Conservation (phyloP, 352 stramenopile genomes). For the Phytophthora cajani region DNA sequence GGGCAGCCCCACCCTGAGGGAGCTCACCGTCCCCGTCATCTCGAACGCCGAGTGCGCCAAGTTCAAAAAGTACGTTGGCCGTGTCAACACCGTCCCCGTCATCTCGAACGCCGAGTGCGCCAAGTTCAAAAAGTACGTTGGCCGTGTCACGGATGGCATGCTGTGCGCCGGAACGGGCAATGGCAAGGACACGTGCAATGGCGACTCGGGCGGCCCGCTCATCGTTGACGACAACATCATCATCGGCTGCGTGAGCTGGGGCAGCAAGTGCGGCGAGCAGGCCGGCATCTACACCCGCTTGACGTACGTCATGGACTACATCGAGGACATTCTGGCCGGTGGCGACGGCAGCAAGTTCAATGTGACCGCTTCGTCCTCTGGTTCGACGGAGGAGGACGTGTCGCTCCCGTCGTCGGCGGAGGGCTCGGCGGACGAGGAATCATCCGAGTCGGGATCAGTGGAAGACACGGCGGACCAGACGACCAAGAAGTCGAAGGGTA, state of each 20-base stretch:
- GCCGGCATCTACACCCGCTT: conserved; percentile 65
- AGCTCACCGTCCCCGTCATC: conserved; percentile 63
- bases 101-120: conserved; percentile 67
- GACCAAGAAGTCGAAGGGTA: background rate
- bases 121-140: conserved; percentile 51
- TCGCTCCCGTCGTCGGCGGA: conserved; percentile 6
- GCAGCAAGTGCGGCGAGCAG: conserved; percentile 59
- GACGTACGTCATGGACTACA: conserved; percentile 63
- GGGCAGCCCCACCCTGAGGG: conserved; percentile 39
- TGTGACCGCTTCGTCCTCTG: conserved; percentile 10
- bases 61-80: conserved; percentile 49
- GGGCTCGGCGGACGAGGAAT: background rate
- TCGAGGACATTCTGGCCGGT: conserved; percentile 60
- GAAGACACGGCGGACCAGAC: background rate
- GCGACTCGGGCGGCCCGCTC: conserved; percentile 72
- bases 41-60: conserved; percentile 64
- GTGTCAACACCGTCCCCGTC: conserved; percentile 56
- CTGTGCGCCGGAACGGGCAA: conserved; percentile 56
- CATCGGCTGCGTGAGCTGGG: conserved; percentile 74
- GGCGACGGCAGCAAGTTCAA: conserved; percentile 36
- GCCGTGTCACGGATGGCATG: conserved; percentile 63
- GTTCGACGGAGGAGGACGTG: background rate
- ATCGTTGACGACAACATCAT: conserved; percentile 50
- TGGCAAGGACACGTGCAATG: conserved; percentile 67
- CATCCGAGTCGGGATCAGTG: background rate